phyloP scores from a whole-genome alignment of 1,284 basidiomycete species.

The Hemileia vastatrix region DNA sequence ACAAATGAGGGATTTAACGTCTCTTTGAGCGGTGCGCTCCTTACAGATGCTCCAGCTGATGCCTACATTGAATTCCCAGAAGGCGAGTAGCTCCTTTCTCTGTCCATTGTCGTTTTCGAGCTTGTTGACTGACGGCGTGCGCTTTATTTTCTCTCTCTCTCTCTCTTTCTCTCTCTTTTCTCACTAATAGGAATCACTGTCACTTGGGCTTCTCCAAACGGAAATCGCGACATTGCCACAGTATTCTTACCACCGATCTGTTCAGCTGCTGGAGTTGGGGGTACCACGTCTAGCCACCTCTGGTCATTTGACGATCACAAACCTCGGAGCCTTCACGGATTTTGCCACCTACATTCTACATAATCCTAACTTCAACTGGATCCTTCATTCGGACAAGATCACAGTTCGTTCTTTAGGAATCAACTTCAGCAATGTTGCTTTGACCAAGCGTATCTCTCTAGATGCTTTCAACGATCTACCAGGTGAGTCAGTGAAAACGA shows the following conservation, averaged over 20 bases:
- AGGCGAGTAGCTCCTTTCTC: neutral
- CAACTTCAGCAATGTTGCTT: slow-evolving; percentile 57
- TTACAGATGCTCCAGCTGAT: slow-evolving; percentile 36
- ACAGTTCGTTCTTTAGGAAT: slow-evolving; percentile 60
- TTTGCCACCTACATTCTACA: slow-evolving; percentile 62
- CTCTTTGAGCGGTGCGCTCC: slow-evolving; percentile 31
- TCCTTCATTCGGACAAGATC: slow-evolving; percentile 56
- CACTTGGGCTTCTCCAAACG: slow-evolving; percentile 29
- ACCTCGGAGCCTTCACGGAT: slow-evolving; percentile 51
- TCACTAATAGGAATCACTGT: slow-evolving; percentile 13
- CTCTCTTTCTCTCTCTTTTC: neutral
- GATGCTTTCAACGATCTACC: slow-evolving; percentile 63
- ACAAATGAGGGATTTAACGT: slow-evolving; percentile 38
- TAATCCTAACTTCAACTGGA: slow-evolving; percentile 61
- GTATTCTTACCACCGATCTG: slow-evolving; percentile 40
- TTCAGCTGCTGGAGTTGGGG: slow-evolving; percentile 32
- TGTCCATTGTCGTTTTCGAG: neutral
- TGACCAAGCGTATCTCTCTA: slow-evolving; percentile 58
- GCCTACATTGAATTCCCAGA: slow-evolving; percentile 41
- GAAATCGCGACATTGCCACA: slow-evolving; percentile 33
- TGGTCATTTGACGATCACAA: slow-evolving; percentile 40
- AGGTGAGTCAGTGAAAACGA: slow-evolving; percentile 48
- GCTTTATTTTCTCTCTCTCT: neutral
- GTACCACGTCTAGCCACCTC: slow-evolving; percentile 33
- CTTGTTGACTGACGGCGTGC: neutral